Conservation (phyloP, 148 eudicot species). For the Chenopodium album region DNA sequence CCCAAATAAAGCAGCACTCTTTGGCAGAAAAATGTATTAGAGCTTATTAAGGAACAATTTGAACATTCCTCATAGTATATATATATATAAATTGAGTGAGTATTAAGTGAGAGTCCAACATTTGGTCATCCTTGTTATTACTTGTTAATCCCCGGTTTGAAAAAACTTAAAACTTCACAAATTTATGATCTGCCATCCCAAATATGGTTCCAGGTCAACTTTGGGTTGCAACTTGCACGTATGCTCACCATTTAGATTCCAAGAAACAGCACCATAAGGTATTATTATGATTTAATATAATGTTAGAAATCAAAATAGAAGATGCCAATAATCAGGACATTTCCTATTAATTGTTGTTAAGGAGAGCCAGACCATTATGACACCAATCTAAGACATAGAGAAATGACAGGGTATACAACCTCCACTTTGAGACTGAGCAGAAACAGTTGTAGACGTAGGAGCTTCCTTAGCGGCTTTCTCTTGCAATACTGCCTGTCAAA, state of each 20-base stretch:
- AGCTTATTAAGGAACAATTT: neutral
- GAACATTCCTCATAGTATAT: neutral
- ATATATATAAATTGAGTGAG: neutral
- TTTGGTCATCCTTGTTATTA: neutral
- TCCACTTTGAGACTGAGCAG: conserved; percentile 37
- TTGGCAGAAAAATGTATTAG: too few relatives aligned
- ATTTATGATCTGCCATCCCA: neutral
- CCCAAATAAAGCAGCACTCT: neutral
- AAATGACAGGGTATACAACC: conserved; percentile 31
- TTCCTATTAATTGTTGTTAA: neutral
- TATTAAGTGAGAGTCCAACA: neutral
- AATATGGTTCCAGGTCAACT: too few relatives aligned
- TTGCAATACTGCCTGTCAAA: conserved; percentile 43
- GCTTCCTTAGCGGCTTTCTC: conserved; percentile 28
- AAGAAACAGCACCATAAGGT: neutral
- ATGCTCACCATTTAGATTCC: neutral
- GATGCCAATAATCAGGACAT: neutral
- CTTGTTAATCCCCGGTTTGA: neutral
- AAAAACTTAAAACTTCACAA: neutral
- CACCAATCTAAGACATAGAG: neutral
- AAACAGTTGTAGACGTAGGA: conserved; percentile 33
- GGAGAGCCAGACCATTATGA: neutral
- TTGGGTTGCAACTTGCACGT: neutral
- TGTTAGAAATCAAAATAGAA: neutral
- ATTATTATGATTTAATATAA: neutral